Conservation (phyloP, 2,329 filamentous ascomycete genomes). For the Didymella pinodella region DNA sequence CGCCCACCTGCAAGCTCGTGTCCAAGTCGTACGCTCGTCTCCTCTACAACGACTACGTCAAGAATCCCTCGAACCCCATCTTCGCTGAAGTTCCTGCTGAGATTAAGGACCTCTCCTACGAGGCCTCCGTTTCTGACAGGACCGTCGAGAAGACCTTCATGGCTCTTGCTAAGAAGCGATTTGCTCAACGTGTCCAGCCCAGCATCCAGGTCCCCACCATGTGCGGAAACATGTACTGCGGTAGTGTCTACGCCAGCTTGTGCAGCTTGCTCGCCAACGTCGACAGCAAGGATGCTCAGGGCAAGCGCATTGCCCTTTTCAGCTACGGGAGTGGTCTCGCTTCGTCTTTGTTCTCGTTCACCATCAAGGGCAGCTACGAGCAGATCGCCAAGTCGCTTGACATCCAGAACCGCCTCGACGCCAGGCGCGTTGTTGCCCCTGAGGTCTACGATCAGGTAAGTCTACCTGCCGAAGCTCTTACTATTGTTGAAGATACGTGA, state of each 20-base stretch:
- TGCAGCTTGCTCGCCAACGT: slow-evolving; percentile 58
- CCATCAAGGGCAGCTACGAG: slow-evolving; percentile 56
- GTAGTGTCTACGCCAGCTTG: slow-evolving; percentile 60
- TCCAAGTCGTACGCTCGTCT: slow-evolving; percentile 62
- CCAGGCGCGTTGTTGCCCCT: slow-evolving; percentile 56
- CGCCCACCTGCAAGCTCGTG: slow-evolving; percentile 64
- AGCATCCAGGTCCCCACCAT: slow-evolving; percentile 60
- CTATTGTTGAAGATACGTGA: slow-evolving; percentile 24
- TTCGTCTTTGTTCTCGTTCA: slow-evolving; percentile 60
- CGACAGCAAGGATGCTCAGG: slow-evolving; percentile 55
- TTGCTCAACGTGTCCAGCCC: slow-evolving; percentile 59
- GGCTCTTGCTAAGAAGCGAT: slow-evolving; percentile 61
- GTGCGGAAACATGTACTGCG: slow-evolving; percentile 66
- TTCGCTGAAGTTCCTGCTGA: slow-evolving; percentile 61
- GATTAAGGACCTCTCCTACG: slow-evolving; percentile 56
- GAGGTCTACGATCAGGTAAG: slow-evolving; percentile 59
- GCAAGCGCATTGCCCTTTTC: slow-evolving; percentile 62
- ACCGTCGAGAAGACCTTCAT: slow-evolving; percentile 63
- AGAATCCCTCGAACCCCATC: slow-evolving; percentile 56
- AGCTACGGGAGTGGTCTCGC: slow-evolving; percentile 62
- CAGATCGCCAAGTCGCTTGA: slow-evolving; percentile 59
- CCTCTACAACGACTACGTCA: slow-evolving; percentile 62
- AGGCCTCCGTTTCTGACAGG: slow-evolving; percentile 60
- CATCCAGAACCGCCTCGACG: slow-evolving; percentile 56
- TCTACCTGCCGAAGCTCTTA: slow-evolving; percentile 19